These are phyloP conservation scores for Hordeum marinum DNA, from an alignment of 176 grass and related monocot species.

Conservation along the genomic window DNA sequence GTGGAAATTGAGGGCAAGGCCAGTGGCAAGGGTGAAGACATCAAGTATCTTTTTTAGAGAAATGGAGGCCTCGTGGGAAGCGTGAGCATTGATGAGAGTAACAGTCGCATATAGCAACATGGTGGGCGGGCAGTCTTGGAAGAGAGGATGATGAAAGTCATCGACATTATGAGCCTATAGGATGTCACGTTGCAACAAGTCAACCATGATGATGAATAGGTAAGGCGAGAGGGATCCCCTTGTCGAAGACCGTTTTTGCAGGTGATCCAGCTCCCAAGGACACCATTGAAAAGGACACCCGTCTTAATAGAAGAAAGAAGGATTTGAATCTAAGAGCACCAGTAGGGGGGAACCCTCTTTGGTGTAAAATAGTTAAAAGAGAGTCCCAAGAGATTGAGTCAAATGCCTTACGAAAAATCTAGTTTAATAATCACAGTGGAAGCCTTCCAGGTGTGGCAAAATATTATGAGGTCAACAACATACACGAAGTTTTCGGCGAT, in stretches of 20 bases:
- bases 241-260: too few relatives aligned
- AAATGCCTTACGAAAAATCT: too few relatives aligned
- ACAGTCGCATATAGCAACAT: background rate
- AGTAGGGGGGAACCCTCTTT: background rate
- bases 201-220: background rate
- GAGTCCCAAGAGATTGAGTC: too few relatives aligned
- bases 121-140: background rate
- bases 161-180: too few relatives aligned
- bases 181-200: background rate
- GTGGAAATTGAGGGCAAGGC: background rate
- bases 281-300: too few relatives aligned
- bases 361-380: background rate
- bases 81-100: background rate
- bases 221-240: too few relatives aligned
- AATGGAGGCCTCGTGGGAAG: background rate
- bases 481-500: too few relatives aligned
- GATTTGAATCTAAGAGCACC: background rate
- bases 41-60: background rate
- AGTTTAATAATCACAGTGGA: too few relatives aligned
- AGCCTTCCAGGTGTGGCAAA: too few relatives aligned
- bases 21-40: background rate
- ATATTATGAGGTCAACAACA: too few relatives aligned
- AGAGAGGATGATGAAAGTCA: too few relatives aligned
- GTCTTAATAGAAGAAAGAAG: background rate
- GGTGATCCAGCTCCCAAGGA: too few relatives aligned